Base-by-base conservation (phyloP, 306 rosid species). In the Lupinus albus region DNA sequence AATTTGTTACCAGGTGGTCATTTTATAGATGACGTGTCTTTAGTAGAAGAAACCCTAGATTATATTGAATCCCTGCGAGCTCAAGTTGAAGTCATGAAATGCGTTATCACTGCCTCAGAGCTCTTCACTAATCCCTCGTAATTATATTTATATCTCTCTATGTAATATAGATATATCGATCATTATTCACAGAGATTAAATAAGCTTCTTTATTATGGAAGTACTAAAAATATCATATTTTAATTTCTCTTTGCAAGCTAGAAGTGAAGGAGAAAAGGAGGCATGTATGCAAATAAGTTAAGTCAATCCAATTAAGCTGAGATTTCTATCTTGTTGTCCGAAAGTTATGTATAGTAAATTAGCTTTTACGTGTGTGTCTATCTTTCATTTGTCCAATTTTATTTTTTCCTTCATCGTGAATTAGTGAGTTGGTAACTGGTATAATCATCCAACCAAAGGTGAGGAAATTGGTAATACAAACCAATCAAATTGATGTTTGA, bases 21-120 rank as follows among this genome's bases (percentile, higher is more conserved):
- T 52, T 81, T 42, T 46, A 81, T 89, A 88, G 95, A 89, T 7
- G 88, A 82, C 28, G 51, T 64, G 15, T 71, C 71, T 51, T 77
- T 92, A 87, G 76, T 92, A 8, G 86, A 80, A 18, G 97, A 92
- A 92, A 78, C 96, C 86, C 92, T 92, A 79, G 97, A 92, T 81
- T 92, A 92, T 48, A 72, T 92, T 0, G 15, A 74, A 45, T 83
- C 89, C 12, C 73, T 92, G 4, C 76, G 67, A 65, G 87, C 90
- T 81, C 97, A 92, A 70, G 89, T 89, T 78, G 92, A 89, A 82
- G 95, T 85, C 0, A 89, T 92, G 97, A 60, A 90, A 52, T 80
- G 75, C 74, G 67, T 89, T 51, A 83, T 82, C 6, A 66, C 64
- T 56, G 83, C 93, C 46, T 48, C 89, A 0, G 30, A 79, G 49